Evolutionary conservation across 441 rosid species (phyloP).

Genomic region (Populus tomentosa): DNA sequence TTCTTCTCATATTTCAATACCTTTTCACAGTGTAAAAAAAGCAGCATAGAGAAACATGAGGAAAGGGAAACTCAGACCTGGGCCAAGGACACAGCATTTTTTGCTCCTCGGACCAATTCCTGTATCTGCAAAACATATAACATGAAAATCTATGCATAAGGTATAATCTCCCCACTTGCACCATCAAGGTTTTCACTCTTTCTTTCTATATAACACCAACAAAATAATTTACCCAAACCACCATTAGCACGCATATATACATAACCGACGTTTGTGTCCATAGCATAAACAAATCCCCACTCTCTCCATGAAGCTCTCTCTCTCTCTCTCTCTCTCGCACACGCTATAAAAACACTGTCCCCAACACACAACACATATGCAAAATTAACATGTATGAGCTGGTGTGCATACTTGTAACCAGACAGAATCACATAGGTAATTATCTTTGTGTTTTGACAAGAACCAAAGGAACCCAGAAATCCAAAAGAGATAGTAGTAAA

Average conservation of each 20-base stretch:
- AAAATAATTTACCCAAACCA: constrained; percentile 5
- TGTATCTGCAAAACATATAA: constrained; percentile 60
- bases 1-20: constrained; percentile 20
- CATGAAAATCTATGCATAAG: not conserved
- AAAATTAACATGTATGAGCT: not conserved
- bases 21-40: constrained; percentile 6
- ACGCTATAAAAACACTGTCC: not conserved
- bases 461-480: not conserved
- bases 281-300: not conserved
- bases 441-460: not conserved
- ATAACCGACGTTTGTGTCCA: not conserved
- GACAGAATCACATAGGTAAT: not conserved
- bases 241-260: not conserved
- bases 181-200: not conserved
- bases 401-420: not conserved
- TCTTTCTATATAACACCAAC: not conserved
- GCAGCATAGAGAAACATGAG: constrained; percentile 7
- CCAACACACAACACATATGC: not conserved
- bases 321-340: too few relatives aligned
- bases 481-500: constrained; percentile 8
- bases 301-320: not conserved
- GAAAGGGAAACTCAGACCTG: constrained; percentile 52
- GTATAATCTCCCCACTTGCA: constrained; percentile 9
- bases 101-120: constrained; percentile 59
- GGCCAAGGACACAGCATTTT: constrained; percentile 75